These are phyloP conservation scores for Hevea brasiliensis DNA, from an alignment of 345 rosid species.

Conservation along the genomic window DNA sequence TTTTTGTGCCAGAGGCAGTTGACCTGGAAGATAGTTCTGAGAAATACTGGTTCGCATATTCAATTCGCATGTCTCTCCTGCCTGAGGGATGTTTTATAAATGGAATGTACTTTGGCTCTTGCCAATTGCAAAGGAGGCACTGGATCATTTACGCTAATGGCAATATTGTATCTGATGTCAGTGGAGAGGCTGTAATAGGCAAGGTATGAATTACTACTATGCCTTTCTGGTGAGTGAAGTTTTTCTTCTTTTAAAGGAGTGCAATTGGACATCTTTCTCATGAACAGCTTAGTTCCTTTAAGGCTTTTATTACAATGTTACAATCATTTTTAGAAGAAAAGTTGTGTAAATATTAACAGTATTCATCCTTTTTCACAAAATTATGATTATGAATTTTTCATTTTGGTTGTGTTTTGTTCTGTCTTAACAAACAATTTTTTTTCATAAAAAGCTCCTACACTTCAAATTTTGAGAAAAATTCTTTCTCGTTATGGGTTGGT, in stretches of 20 bases:
- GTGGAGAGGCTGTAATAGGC: slow-evolving; percentile 74
- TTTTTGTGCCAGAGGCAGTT: slow-evolving; percentile 66
- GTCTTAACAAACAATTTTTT: background rate
- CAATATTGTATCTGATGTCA: slow-evolving; percentile 37
- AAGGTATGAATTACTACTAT: slow-evolving; percentile 39
- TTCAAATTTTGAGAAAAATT: background rate
- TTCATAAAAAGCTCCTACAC: background rate
- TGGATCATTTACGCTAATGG: slow-evolving; percentile 64
- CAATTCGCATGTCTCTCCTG: slow-evolving; percentile 77
- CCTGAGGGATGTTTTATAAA: slow-evolving; percentile 67
- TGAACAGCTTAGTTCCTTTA: background rate
- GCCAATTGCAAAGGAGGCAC: slow-evolving; percentile 66
- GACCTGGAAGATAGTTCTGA: slow-evolving; percentile 32
- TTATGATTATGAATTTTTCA: background rate
- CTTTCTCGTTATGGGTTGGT: background rate
- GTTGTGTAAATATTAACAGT: background rate
- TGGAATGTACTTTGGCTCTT: slow-evolving; percentile 57
- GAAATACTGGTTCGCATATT: slow-evolving; percentile 56
- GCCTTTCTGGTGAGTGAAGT: background rate
- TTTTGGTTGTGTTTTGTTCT: background rate
- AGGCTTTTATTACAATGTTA: background rate
- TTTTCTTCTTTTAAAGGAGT: background rate
- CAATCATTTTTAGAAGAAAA: background rate
- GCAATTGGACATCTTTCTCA: background rate
- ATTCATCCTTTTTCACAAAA: background rate